Percentiles rank a stretch among this genome's conserved stretches.
These are phyloP conservation scores for Cornus kousa DNA, from an alignment of 148 eudicot species.

Conservation along the genomic window DNA sequence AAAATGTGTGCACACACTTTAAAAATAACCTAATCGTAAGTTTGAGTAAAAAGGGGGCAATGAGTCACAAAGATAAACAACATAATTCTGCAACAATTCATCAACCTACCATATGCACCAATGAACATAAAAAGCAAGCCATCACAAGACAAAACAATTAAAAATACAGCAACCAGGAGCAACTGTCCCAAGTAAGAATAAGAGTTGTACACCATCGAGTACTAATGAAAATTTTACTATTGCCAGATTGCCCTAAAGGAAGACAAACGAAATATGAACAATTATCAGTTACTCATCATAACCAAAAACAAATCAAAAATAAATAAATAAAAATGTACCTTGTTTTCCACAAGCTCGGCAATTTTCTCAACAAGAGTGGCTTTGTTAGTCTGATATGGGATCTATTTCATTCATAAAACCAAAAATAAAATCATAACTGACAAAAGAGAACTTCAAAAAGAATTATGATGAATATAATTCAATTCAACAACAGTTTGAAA, in stretches of 20 bases:
- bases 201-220: neutral
- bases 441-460: slow-evolving; percentile 1
- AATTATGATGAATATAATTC: neutral
- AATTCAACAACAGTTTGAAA: neutral
- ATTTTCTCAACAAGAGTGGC: slow-evolving; percentile 89
- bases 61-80: neutral
- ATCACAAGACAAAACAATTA: neutral
- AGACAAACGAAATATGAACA: neutral
- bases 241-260: neutral
- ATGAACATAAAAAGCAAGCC: neutral
- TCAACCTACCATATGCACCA: neutral
- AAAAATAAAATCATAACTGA: no score
- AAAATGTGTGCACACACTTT: neutral
- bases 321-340: no score
- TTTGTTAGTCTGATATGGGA: slow-evolving; percentile 96
- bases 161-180: neutral
- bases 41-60: neutral
- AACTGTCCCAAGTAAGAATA: neutral
- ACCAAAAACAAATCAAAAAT: neutral
- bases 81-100: neutral
- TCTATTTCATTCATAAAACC: slow-evolving; percentile 47
- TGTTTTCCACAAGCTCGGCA: slow-evolving; percentile 85
- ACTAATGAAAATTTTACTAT: neutral
- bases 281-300: neutral
- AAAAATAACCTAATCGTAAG: neutral